phyloP scores from a whole-genome alignment of 768 basidiomycete genomes.

The Boletus patriciae region DNA sequence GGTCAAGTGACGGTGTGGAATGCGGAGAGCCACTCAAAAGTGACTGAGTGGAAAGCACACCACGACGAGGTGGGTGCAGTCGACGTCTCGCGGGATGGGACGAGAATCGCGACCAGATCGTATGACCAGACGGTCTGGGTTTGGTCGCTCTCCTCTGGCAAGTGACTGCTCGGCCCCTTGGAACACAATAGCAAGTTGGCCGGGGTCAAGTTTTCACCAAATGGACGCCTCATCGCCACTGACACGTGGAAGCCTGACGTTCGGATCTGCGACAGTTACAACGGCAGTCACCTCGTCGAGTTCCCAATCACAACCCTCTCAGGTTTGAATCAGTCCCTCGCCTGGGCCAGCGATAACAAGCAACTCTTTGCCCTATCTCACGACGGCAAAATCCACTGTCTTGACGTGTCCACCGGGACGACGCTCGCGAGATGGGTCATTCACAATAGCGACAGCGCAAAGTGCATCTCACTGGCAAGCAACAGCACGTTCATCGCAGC shows the following conservation, averaged over 20 bases:
- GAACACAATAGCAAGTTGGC: neutral
- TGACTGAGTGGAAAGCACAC: neutral
- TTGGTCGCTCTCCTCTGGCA: neutral
- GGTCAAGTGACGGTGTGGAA: constrained; percentile 7
- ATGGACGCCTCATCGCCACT: neutral
- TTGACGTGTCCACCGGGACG: neutral
- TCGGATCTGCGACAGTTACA: neutral
- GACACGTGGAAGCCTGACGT: neutral
- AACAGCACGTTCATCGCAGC: neutral
- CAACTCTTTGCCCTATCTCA: neutral
- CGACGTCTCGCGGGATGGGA: constrained; percentile 5
- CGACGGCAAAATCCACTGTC: neutral
- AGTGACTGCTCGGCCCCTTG: neutral
- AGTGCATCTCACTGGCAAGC: neutral
- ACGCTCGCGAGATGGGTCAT: neutral
- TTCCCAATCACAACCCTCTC: neutral
- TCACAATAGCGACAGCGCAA: neutral
- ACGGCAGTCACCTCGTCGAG: neutral
- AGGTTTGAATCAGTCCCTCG: neutral
- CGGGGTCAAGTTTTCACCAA: neutral
- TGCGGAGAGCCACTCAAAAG: neutral
- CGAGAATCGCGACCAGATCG: neutral
- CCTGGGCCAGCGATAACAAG: neutral
- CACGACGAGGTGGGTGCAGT: neutral
- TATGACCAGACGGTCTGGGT: neutral